A percentile compares a stretch with the other conserved stretches of the same genome.
phyloP scores from a whole-genome alignment of 108 stramenopile genomes.

The Nitzschia putrida region DNA sequence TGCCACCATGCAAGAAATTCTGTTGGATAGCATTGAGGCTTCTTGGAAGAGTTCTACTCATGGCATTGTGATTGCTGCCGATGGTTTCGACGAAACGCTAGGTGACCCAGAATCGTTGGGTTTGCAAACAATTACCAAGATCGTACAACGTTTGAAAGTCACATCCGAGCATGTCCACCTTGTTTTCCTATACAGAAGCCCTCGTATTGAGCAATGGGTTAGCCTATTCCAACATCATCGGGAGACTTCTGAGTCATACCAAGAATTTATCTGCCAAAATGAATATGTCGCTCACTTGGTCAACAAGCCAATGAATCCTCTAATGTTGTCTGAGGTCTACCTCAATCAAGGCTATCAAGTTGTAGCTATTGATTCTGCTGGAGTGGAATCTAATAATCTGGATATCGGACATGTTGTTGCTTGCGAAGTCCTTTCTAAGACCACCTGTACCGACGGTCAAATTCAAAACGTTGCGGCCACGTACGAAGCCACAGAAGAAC shows the following conservation, averaged over 20 bases:
- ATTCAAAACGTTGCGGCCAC: neutral
- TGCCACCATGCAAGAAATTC: conserved; percentile 2
- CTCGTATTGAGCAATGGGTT: conserved; percentile 35
- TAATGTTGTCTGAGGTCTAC: conserved; percentile 18
- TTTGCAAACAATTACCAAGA: conserved; percentile 13
- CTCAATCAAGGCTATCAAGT: conserved; percentile 23
- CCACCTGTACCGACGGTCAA: conserved; percentile 4
- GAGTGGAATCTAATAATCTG: conserved; percentile 4
- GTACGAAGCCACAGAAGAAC: neutral
- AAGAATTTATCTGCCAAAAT: neutral
- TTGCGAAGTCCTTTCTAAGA: conserved; percentile 20
- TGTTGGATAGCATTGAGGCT: conserved; percentile 10
- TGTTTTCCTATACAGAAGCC: conserved; percentile 24
- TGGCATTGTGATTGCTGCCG: conserved; percentile 31
- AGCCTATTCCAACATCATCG: neutral
- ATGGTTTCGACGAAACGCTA: conserved; percentile 18
- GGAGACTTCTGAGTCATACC: neutral
- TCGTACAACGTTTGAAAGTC: conserved; percentile 1
- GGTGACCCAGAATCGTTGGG: conserved; percentile 6
- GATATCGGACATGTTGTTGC: conserved; percentile 23
- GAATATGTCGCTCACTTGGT: conserved; percentile 3
- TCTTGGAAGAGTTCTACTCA: conserved; percentile 1
- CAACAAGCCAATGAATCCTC: conserved; percentile 31
- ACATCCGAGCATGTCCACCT: conserved; percentile 19
- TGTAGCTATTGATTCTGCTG: conserved; percentile 11